Base-by-base conservation (phyloP, 257 asterid species). In the Gynochthodes officinalis region DNA sequence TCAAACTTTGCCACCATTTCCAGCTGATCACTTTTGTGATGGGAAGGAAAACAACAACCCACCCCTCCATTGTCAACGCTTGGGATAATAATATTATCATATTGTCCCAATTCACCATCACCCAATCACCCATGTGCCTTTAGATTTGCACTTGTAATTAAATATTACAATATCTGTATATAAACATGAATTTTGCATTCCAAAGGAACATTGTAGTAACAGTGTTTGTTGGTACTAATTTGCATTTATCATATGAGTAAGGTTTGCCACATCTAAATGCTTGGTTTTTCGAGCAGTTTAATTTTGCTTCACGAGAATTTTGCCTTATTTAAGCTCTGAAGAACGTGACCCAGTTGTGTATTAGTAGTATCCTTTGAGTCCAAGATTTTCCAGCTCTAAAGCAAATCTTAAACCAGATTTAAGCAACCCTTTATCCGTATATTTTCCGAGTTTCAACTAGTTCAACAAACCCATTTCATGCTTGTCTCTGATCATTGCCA, bases 311-410 rank as follows among this genome's bases (percentile, higher is more conserved):
- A 40, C 82, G 72, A 37, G 82, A 77, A 49, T 61, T 57, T 72
- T 61, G 66, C 78, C 69, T 67, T 37, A 15, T 76, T 64, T 14
- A 46, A 61, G 63, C n/a, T n/a, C 49, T 43, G 42, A 49, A 32
- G 52, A 49, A 53, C 75, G 54, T 75, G 77, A 58, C 25, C 64
- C 65, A 67, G 14, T 13, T 73, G 70, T 67, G 58, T n/a, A n/a
- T n/a, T n/a, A 11, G 60, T 46, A 1, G 43, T 39, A 80, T 14
- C n/a, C 77, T 73, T 79, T 39, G 25, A 55, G 25, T 59, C 70
- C 50, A 83, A 60, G 82, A 67, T 60, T 79, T 73, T 61, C 69
- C 84, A 79, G 83, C 76, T 77, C 78, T 69, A 79, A 74, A 79
- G 83, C 52, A 37, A 65, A 68, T 9, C 69, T 58, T 4, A 28